phyloP scores from a whole-genome alignment of 495 filamentous ascomycete genomes.

The Penicillium coffeae region DNA sequence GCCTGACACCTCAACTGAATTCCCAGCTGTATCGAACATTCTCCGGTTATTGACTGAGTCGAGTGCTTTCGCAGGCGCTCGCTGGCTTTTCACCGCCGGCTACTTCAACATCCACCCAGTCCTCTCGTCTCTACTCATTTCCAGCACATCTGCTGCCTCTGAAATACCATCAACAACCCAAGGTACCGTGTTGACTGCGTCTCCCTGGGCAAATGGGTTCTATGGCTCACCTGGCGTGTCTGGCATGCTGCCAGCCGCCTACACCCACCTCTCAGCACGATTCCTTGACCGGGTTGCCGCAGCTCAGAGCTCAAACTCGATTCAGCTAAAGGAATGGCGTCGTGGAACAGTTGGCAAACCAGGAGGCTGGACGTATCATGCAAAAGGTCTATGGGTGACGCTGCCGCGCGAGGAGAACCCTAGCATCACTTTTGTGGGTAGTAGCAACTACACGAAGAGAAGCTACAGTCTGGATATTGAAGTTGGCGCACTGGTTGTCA shows the following conservation, averaged over 20 bases:
- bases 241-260: conserved; percentile 85
- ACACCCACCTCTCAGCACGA: conserved; percentile 76
- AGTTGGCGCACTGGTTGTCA: conserved; percentile 79
- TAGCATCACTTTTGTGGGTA: conserved; percentile 79
- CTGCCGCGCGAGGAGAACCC: conserved; percentile 58
- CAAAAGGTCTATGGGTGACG: conserved; percentile 93
- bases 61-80: conserved; percentile 58
- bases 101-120: conserved; percentile 95
- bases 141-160: conserved; percentile 43
- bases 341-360: conserved; percentile 74
- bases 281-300: conserved; percentile 71
- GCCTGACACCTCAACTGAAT: conserved; percentile 81
- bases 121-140: conserved; percentile 72
- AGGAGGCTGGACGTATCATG: conserved; percentile 95
- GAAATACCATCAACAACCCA: conserved; percentile 38
- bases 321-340: conserved; percentile 86
- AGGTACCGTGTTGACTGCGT: conserved; percentile 89
- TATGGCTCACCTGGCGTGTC: conserved; percentile 84
- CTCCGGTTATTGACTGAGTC: conserved; percentile 57
- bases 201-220: conserved; percentile 92
- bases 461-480: conserved; percentile 92
- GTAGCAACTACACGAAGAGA: conserved; percentile 92
- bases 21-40: conserved; percentile 70
- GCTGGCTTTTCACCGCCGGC: conserved; percentile 94
- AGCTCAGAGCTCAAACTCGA: conserved; percentile 53